Evolutionary conservation across 306 rosid species (phyloP), one percentile per base, ranked within the genome.

Genomic region (Benincasa hispida): DNA sequence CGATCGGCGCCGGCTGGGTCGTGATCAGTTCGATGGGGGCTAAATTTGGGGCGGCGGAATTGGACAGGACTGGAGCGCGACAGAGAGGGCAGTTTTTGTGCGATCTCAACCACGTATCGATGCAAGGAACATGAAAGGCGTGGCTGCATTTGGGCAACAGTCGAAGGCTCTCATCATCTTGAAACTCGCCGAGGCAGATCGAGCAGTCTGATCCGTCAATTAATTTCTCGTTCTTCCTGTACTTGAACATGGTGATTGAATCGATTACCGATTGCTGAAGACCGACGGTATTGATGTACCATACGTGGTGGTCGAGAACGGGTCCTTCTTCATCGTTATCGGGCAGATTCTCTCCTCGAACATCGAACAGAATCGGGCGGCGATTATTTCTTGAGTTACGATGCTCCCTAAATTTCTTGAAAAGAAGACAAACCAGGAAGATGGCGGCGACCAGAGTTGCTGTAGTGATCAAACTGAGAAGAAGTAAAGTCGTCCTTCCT

Each of bases 121-220:
- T 85, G 53, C 88, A 87, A 15, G 79, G 72, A 18, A 82, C 27
- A 32, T 87, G 88, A 24, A 84, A 87, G 56, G 85, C 96, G 74
- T 93, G 98, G 50, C 83, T 82, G 25, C 98, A 93, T 78, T 93
- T 87, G 3, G 98, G 96, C 79, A 93, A 85, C 8, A 93, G 78
- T 60, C 91, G 79, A 1, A 93, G 86, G 53, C 62, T 88, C 57
- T 93, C 91, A 8, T 87, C 88, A 17, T 89, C 83, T 83, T 86
- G 81, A 72, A 93, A 93, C 58, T 93, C 97, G 30, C 88, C 68
- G 8, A 93, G 77, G 75, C 98, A 93, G 77, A 93, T 91, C 54
- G 98, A 87, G 39, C 98, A 93, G 50, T 89, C 91, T 4, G 90
- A 82, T 27, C 89, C 94, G 8, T 89, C 98, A 6, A 88, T 76